Conservation (phyloP, 2,329 filamentous ascomycete species). For the Neurospora sp. region DNA sequence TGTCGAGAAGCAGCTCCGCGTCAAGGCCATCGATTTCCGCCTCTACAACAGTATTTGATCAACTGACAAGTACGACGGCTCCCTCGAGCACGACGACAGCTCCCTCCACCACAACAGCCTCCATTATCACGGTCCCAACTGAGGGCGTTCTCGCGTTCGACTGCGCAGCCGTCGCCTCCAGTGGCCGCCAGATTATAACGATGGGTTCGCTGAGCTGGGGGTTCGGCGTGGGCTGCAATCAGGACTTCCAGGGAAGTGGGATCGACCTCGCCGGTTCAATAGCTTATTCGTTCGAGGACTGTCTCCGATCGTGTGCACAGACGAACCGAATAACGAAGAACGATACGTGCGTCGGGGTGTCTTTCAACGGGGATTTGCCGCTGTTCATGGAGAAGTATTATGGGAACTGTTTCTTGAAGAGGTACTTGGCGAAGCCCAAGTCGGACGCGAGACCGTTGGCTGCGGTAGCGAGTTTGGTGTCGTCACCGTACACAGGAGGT, state of each 20-base stretch:
- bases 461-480: conserved; percentile 7
- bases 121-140: conserved; percentile 5
- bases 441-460: conserved; percentile 3
- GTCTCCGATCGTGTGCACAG: conserved; percentile 8
- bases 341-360: conserved; percentile 10
- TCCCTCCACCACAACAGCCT: not conserved
- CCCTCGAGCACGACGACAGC: not conserved
- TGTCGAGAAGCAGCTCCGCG: not conserved
- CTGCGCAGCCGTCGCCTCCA: conserved; percentile 6
- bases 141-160: conserved; percentile 8
- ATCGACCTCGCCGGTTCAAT: conserved; percentile 9
- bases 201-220: conserved; percentile 5
- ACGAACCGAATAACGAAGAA: conserved; percentile 9
- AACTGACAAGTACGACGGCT: not conserved
- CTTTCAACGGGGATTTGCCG: conserved; percentile 10
- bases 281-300: conserved; percentile 9
- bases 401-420: conserved; percentile 11
- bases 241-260: not conserved
- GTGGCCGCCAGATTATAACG: conserved; percentile 5
- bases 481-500: not conserved
- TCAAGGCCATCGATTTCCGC: not conserved
- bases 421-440: conserved; percentile 5
- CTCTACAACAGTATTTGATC: not conserved
- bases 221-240: conserved; percentile 10
- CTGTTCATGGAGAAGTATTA: conserved; percentile 2